Percentiles rank a stretch among this genome's conserved stretches.
Conservation (phyloP, 2,329 filamentous ascomycete species). For the Neopestalotiopsis sp. region DNA sequence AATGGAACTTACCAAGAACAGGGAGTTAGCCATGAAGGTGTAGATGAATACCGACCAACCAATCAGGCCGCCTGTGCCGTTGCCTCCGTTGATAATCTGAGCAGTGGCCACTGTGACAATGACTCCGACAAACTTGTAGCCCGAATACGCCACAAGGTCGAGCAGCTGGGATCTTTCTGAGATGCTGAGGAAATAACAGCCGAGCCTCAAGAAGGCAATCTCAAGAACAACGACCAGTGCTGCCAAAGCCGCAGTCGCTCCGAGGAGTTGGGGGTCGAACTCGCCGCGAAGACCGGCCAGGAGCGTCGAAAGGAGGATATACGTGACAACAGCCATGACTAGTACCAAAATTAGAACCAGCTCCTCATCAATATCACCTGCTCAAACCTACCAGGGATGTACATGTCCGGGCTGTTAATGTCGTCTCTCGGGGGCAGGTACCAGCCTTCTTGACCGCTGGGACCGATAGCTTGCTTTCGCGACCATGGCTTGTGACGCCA, state of each 20-base stretch:
- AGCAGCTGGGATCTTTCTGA: slow-evolving; percentile 92
- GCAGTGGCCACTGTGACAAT: slow-evolving; percentile 85
- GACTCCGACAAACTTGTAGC: slow-evolving; percentile 98
- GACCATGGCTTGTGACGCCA: slow-evolving; percentile 99
- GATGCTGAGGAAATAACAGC: slow-evolving; percentile 92
- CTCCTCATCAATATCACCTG: neutral
- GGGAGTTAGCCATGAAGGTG: slow-evolving; percentile 90
- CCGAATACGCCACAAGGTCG: slow-evolving; percentile 93
- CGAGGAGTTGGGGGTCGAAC: slow-evolving; percentile 93
- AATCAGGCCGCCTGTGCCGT: slow-evolving; percentile 84
- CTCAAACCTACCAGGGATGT: slow-evolving; percentile 71
- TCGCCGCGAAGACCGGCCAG: slow-evolving; percentile 87
- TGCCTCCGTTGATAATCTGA: slow-evolving; percentile 77
- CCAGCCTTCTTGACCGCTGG: slow-evolving; percentile 72
- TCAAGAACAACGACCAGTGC: slow-evolving; percentile 85
- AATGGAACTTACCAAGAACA: slow-evolving; percentile 76
- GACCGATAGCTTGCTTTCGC: slow-evolving; percentile 78
- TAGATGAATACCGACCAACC: slow-evolving; percentile 91
- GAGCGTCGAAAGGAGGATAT: slow-evolving; percentile 91
- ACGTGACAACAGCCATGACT: slow-evolving; percentile 96
- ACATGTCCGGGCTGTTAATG: slow-evolving; percentile 98
- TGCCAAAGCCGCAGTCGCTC: slow-evolving; percentile 84
- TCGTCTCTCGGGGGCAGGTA: slow-evolving; percentile 94
- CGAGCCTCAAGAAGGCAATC: slow-evolving; percentile 87
- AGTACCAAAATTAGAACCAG: neutral